Conservation (phyloP, 2,329 filamentous ascomycete species). For the Hypoxylon sp. region DNA sequence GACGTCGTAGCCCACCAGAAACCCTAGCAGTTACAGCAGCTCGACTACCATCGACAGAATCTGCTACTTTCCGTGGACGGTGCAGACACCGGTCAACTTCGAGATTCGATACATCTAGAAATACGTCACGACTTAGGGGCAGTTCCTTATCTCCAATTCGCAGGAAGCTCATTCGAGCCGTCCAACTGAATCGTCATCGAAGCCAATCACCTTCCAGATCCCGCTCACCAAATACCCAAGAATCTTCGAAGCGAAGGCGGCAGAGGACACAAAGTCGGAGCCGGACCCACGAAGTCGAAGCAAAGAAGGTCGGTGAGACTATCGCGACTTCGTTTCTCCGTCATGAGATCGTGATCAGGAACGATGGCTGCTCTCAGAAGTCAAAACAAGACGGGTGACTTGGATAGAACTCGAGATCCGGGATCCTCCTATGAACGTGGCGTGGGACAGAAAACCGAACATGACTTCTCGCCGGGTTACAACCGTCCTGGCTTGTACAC, state of each 20-base stretch:
- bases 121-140: conserved; percentile 47
- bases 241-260: conserved; percentile 50
- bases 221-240: conserved; percentile 45
- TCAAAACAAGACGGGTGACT: conserved; percentile 37
- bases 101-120: conserved; percentile 47
- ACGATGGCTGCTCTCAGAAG: conserved; percentile 33
- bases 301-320: conserved; percentile 34
- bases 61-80: conserved; percentile 58
- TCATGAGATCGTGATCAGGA: conserved; percentile 45
- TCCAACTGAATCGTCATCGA: conserved; percentile 57
- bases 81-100: conserved; percentile 56
- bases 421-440: not conserved
- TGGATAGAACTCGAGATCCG: not conserved
- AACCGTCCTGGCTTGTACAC: conserved; percentile 30
- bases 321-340: conserved; percentile 40
- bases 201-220: conserved; percentile 59
- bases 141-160: conserved; percentile 56
- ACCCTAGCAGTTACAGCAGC: conserved; percentile 43
- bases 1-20: conserved; percentile 52
- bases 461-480: conserved; percentile 24
- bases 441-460: conserved; percentile 17
- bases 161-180: conserved; percentile 57
- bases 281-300: conserved; percentile 45
- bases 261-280: conserved; percentile 56
- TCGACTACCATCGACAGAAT: conserved; percentile 53